phyloP scores from a whole-genome alignment of 805 yeast genomes.

The Metschnikowia corniflorae region DNA sequence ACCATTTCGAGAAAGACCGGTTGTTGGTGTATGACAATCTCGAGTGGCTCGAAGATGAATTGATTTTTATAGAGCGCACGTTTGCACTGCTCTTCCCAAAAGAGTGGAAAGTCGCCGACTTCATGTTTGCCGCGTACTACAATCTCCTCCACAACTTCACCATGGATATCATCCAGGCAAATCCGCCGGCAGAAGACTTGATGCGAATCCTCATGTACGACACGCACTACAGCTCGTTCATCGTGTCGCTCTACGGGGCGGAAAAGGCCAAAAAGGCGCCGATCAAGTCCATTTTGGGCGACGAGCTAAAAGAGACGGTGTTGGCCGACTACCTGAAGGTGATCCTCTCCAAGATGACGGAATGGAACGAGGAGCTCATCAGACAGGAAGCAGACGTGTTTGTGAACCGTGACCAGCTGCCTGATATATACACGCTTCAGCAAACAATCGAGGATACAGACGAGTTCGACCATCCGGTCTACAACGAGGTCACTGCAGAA shows the following conservation, averaged over 20 bases:
- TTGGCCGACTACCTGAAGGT: slow-evolving; percentile 75
- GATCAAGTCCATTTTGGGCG: slow-evolving; percentile 59
- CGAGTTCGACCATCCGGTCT: slow-evolving; percentile 30
- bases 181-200: slow-evolving; percentile 77
- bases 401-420: slow-evolving; percentile 62
- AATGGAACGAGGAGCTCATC: slow-evolving; percentile 76
- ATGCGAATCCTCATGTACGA: slow-evolving; percentile 76
- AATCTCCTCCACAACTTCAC: slow-evolving; percentile 59
- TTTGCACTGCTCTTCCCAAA: slow-evolving; percentile 60
- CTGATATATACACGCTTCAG: slow-evolving; percentile 62
- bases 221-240: slow-evolving; percentile 50
- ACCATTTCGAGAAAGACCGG: slow-evolving; percentile 45
- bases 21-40: slow-evolving; percentile 65
- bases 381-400: slow-evolving; percentile 66
- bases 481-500: slow-evolving; percentile 39
- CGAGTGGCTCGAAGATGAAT: slow-evolving; percentile 81
- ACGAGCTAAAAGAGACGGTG: slow-evolving; percentile 65
- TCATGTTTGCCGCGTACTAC: slow-evolving; percentile 65
- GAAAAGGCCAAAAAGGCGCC: slow-evolving; percentile 39
- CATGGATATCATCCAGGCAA: slow-evolving; percentile 58
- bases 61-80: slow-evolving; percentile 60
- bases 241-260: slow-evolving; percentile 24
- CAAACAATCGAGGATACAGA: slow-evolving; percentile 40
- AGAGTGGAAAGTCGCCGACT: slow-evolving; percentile 68
- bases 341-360: slow-evolving; percentile 68